Evolutionary conservation across 148 eudicot genomes (phyloP).

Genomic region (Dianthus caryophyllus): DNA sequence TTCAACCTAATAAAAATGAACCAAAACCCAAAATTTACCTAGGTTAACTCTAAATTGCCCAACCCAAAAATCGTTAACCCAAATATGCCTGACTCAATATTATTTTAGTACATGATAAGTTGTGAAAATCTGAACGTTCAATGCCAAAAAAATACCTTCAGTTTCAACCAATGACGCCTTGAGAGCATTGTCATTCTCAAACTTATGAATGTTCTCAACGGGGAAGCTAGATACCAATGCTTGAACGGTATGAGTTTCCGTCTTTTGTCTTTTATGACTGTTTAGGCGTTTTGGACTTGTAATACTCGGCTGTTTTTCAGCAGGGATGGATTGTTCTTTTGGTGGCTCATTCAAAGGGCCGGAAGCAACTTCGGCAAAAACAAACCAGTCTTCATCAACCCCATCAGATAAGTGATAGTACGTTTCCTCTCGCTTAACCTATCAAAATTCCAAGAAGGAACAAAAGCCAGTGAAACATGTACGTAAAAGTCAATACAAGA

Average conservation of each 20-base stretch:
- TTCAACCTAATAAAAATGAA: not conserved
- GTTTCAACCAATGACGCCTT: constrained; percentile 9
- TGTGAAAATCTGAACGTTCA: not conserved
- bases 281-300: not conserved
- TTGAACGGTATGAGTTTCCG: not conserved
- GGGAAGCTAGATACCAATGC: not conserved
- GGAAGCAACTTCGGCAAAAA: constrained; percentile 42
- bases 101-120: constrained; percentile 7
- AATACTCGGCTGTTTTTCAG: not conserved
- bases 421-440: constrained; percentile 46
- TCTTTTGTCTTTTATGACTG: constrained; percentile 30
- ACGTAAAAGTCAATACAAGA: not conserved
- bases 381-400: constrained; percentile 46
- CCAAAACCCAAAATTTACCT: constrained; percentile 19
- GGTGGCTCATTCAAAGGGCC: not conserved
- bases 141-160: constrained; percentile 7
- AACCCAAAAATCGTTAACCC: too few relatives aligned
- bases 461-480: constrained; percentile 6
- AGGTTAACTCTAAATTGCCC: constrained; percentile 12
- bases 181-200: not conserved
- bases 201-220: constrained; percentile 7
- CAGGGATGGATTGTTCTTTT: too few relatives aligned
- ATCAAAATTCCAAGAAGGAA: constrained; percentile 5
- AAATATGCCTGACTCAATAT: too few relatives aligned
- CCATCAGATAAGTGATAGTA: constrained; percentile 53